These are phyloP conservation scores for Paecilomyces fulvus DNA, from an alignment of 2,329 filamentous ascomycete species.

Conservation along the genomic window DNA sequence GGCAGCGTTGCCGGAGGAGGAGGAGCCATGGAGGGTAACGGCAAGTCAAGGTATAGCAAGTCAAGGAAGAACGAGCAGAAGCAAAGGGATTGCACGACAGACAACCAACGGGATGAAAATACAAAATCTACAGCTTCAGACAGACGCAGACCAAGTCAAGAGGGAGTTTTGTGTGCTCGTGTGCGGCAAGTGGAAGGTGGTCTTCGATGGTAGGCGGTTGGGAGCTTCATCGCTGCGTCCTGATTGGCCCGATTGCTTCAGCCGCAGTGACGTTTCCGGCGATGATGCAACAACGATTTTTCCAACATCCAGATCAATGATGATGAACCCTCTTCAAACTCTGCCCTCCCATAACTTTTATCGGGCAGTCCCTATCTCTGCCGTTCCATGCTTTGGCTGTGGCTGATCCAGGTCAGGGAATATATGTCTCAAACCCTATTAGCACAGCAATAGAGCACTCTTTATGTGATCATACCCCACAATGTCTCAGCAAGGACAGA, in stretches of 20 bases:
- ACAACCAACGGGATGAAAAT: not conserved
- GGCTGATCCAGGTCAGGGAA: too few species aligned
- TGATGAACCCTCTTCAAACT: too few species aligned
- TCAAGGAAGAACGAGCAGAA: conserved; percentile 1
- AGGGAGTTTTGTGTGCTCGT: conserved; percentile 1
- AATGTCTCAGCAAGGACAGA: not conserved
- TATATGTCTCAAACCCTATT: too few species aligned
- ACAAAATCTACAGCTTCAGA: not conserved
- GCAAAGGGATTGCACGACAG: not conserved
- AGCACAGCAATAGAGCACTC: too few species aligned
- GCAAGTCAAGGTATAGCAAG: too few species aligned
- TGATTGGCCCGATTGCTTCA: conserved; percentile 7
- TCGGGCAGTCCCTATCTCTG: not conserved
- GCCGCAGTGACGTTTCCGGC: conserved; percentile 9
- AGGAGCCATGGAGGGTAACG: conserved; percentile 60
- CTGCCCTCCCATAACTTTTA: too few species aligned
- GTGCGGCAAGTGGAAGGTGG: conserved; percentile 3
- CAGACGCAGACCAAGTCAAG: not conserved
- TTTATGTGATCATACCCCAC: too few species aligned
- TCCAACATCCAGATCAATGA: too few species aligned
- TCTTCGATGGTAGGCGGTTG: not conserved
- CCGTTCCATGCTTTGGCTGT: not conserved
- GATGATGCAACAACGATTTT: not conserved
- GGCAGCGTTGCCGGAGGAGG: conserved; percentile 62
- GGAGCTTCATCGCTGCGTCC: not conserved